phyloP scores from a whole-genome alignment of 768 basidiomycete species.

The Sarcodon aspratus region DNA sequence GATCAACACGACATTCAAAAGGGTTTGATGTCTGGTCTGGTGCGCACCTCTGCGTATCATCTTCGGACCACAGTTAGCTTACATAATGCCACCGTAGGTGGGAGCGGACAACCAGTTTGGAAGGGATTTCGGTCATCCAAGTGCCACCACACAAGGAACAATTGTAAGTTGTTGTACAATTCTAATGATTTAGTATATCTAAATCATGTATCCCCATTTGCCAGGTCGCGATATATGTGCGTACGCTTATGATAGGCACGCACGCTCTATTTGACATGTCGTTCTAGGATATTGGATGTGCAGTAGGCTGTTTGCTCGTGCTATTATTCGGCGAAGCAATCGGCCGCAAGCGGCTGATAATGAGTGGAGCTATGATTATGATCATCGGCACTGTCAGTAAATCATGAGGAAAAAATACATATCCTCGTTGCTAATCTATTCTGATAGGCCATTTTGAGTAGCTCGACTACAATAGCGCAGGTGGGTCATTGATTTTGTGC shows the following conservation, averaged over 20 bases:
- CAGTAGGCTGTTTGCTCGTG: constrained; percentile 23
- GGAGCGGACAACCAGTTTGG: constrained; percentile 31
- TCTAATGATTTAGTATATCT: neutral
- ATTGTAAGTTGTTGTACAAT: constrained; percentile 17
- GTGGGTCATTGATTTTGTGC: too few relatives aligned
- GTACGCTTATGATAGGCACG: constrained; percentile 1
- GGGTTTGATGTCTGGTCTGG: constrained; percentile 31
- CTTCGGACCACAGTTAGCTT: neutral
- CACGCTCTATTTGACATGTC: neutral
- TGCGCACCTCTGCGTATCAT: constrained; percentile 3
- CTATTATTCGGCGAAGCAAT: constrained; percentile 27
- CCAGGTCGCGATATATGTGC: constrained; percentile 24
- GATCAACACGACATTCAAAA: constrained; percentile 1
- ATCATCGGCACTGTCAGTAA: constrained; percentile 23
- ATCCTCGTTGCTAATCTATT: neutral
- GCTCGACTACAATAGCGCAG: constrained; percentile 24
- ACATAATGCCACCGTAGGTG: constrained; percentile 13
- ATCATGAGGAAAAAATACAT: neutral
- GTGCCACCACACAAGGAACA: constrained; percentile 25
- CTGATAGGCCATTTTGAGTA: constrained; percentile 23
- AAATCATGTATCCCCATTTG: neutral
- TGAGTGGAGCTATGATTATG: constrained; percentile 25
- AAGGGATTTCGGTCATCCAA: constrained; percentile 23
- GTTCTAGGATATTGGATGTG: constrained; percentile 27
- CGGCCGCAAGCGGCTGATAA: constrained; percentile 27